A percentile compares a stretch with the other conserved stretches of the same genome.
These are phyloP conservation scores for Penicillium sp. DNA, from an alignment of 2,329 filamentous ascomycete genomes.

Conservation along the genomic window DNA sequence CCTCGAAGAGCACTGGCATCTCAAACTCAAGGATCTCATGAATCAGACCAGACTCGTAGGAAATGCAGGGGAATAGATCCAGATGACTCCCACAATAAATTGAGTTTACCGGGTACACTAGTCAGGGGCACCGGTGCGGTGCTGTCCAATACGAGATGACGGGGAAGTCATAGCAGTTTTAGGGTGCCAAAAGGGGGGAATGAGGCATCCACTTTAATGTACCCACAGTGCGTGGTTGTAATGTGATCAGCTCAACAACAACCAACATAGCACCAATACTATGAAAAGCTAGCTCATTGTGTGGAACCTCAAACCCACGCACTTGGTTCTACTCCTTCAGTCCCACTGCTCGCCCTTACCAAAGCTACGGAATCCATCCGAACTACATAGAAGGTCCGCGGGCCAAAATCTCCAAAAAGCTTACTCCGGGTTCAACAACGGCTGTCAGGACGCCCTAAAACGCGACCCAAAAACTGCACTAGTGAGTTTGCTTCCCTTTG, in stretches of 20 bases:
- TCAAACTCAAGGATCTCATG: background rate
- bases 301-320: background rate
- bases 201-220: background rate
- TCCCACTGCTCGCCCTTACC: background rate
- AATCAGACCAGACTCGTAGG: background rate
- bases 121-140: background rate
- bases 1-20: background rate
- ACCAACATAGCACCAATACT: background rate
- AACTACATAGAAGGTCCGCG: slow-evolving; percentile 7
- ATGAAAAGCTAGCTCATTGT: background rate
- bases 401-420: slow-evolving; percentile 10
- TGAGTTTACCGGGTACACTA: background rate
- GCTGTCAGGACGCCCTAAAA: slow-evolving; percentile 19
- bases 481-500: slow-evolving; percentile 4
- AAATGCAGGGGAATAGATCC: background rate
- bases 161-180: background rate
- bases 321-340: background rate
- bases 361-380: background rate
- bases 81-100: background rate
- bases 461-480: slow-evolving; percentile 10
- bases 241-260: background rate
- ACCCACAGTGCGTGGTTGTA: background rate
- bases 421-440: slow-evolving; percentile 17
- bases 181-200: background rate
- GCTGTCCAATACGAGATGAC: background rate